Base-by-base conservation (phyloP, 148 eudicot species). In the Pouteria glomerata region DNA sequence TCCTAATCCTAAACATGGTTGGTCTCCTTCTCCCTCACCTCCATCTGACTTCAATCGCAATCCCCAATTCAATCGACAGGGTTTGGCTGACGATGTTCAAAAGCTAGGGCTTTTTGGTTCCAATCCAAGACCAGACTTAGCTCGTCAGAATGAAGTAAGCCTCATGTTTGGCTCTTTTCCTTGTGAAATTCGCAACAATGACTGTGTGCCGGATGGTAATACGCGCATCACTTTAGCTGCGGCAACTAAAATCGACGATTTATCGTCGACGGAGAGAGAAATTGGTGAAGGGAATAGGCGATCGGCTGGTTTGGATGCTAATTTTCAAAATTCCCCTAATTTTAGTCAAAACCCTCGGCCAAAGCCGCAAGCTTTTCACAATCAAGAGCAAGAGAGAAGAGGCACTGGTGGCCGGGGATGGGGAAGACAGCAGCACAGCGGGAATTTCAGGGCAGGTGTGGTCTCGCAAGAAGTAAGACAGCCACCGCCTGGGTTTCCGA, bases 401-500 rank as follows among this genome's bases (percentile, higher is more conserved):
- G 27, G 51, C 45, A 21, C 58, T 33, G 71, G 70, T 31, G 57
- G 56, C 45, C 8, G 57, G 10, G 61, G 79, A 5, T 39, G 33
- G 37, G 59, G 71, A 16, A 64, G 34, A 16, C 69, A 66, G 3
- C 64, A 60, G 34, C 57, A 77, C 34, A 33, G 60, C 29, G 77
- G 51, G 35, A 56, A n/a, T 52, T 53, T 68, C 37, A 55, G 69
- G 72, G 47, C 33, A 23, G 75, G 57, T 56, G 69, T 48, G 2
- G 21, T 69, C 4, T 64, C 81, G 3, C 80, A 31, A 16, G 82
- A 80, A 30, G 80, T 74, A 27, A 77, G 83, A 63, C 80, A 78
- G 30, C 78, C 85, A 14, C 96, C 95, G 6, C 96, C 97, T 0
- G 98, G 95, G 21, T 89, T 89, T 76, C 18, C 80, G 29, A 78